phyloP scores from a whole-genome alignment of 176 grass and related monocot species.

The Dendrocalamus sinicus region DNA sequence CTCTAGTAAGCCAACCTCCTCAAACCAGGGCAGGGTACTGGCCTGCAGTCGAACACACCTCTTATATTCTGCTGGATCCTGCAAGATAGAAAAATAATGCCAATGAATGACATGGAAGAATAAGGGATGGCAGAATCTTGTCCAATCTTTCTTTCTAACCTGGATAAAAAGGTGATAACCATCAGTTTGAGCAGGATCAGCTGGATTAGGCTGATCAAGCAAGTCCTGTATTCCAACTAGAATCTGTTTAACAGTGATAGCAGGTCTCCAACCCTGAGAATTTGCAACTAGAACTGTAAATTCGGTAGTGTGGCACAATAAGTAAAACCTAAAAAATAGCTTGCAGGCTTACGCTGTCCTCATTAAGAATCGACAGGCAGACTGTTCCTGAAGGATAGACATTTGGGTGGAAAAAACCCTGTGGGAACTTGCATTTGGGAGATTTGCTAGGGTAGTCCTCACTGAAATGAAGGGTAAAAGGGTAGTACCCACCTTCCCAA shows the following conservation, averaged over 20 bases:
- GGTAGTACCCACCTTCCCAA: constrained; percentile 78
- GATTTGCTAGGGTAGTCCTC: constrained; percentile 85
- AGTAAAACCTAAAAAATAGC: constrained; percentile 21
- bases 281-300: constrained; percentile 15
- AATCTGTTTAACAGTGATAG: constrained; percentile 89
- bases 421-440: constrained; percentile 90
- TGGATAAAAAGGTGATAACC: constrained; percentile 86
- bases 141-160: constrained; percentile 44
- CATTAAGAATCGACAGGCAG: constrained; percentile 86
- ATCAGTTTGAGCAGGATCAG: constrained; percentile 81
- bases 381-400: constrained; percentile 92
- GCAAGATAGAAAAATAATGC: constrained; percentile 2
- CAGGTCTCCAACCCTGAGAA: constrained; percentile 83
- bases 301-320: not conserved
- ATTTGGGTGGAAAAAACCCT: constrained; percentile 90
- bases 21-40: constrained; percentile 71
- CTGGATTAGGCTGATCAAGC: constrained; percentile 87
- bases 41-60: constrained; percentile 68
- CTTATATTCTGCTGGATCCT: constrained; percentile 79
- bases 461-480: constrained; percentile 79
- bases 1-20: constrained; percentile 36
- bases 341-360: constrained; percentile 67
- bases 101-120: constrained; percentile 12
- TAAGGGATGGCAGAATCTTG: constrained; percentile 17
- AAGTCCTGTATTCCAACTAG: constrained; percentile 92